Base-by-base conservation (phyloP, 441 rosid species). In the Hypseocharis bilobata region DNA sequence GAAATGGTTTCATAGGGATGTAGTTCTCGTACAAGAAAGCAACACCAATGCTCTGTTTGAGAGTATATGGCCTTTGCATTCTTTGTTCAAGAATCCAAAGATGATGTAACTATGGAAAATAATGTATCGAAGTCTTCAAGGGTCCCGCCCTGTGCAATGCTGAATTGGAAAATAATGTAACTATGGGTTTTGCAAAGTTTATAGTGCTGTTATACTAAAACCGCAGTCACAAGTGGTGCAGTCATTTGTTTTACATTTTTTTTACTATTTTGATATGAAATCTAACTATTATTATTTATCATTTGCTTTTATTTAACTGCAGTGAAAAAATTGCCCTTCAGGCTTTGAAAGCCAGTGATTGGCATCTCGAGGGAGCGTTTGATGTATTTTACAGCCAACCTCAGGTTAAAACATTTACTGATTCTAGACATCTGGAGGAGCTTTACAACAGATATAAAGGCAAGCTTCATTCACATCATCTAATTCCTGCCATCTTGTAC, bases 361-460 rank as follows among this genome's bases (percentile, higher is more conserved):
- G 97, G 97, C 87, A 90, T 69, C 88, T 90, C 38, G 96, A 90
- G 80, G 91, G 88, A 27, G 97, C 98, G 8, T 84, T 90, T 81
- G 97, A 90, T 79, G 73, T 82, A 62, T 90, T 90, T 79, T 93
- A 87, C 77, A 87, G 86, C 74, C 94, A 86, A 67, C 92, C 96
- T 3, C 98, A 90, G 36, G 68, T 80, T 59, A 84, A 79, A 86
- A 81, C 82, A 72, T 76, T 67, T 56, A 81, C 92, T 54, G 96
- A 92, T 81, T 72, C 84, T 22, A 86, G 86, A 80, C 88, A 85
- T 78, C 77, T 90, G 83, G 98, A 92, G 80, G 96, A 88, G 85
- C 89, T 92, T 73, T 92, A 88, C 76, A 82, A 83, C 66, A 85
- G 85, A 87, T 92, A 90, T 67, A 90, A 87, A 90, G 98, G 98